Percentiles rank a stretch among this genome's conserved stretches.
These are phyloP conservation scores for Gnetum montanum DNA, from an alignment of 75 land plant species.

Conservation along the genomic window DNA sequence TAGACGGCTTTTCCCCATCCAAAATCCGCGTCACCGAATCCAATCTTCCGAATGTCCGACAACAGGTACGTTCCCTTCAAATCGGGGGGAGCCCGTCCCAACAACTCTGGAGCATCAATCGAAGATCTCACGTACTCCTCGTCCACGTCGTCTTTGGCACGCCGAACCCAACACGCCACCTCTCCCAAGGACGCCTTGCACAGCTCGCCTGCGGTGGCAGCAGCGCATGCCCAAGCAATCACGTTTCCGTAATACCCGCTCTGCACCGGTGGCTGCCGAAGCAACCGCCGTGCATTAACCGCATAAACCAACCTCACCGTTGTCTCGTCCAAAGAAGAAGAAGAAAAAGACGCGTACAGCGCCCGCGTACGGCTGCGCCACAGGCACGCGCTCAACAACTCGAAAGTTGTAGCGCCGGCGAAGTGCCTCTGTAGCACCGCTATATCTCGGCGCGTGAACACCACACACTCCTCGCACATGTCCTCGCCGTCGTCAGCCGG, in stretches of 20 bases:
- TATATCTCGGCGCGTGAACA: too few relatives aligned
- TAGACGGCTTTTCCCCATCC: conserved; percentile 61
- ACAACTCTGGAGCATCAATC: conserved; percentile 46
- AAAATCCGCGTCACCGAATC: conserved; percentile 42
- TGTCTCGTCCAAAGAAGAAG: too few relatives aligned
- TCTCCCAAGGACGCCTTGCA: conserved; percentile 20
- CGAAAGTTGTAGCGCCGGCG: conserved; percentile 12
- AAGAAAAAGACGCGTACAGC: conserved; percentile 6
- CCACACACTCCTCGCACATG: too few relatives aligned
- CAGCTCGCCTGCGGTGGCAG: conserved; percentile 35
- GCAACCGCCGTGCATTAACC: conserved; percentile 24
- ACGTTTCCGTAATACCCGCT: conserved; percentile 71
- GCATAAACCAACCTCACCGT: conserved; percentile 22
- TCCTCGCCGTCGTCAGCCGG: too few relatives aligned
- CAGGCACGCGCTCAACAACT: conserved; percentile 30
- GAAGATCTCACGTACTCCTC: conserved; percentile 56
- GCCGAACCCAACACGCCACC: conserved; percentile 27
- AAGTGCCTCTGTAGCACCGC: too few relatives aligned
- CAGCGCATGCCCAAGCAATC: conserved; percentile 28
- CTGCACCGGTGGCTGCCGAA: conserved; percentile 44
- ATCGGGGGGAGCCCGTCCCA: conserved; percentile 16
- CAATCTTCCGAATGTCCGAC: conserved; percentile 17
- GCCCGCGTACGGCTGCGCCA: conserved; percentile 40
- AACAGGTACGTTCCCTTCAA: conserved; percentile 12
- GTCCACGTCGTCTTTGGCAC: conserved; percentile 23